These are phyloP conservation scores for Mortierella alpina DNA, from an alignment of 192 early-diverging fungal genomes.

Conservation along the genomic window DNA sequence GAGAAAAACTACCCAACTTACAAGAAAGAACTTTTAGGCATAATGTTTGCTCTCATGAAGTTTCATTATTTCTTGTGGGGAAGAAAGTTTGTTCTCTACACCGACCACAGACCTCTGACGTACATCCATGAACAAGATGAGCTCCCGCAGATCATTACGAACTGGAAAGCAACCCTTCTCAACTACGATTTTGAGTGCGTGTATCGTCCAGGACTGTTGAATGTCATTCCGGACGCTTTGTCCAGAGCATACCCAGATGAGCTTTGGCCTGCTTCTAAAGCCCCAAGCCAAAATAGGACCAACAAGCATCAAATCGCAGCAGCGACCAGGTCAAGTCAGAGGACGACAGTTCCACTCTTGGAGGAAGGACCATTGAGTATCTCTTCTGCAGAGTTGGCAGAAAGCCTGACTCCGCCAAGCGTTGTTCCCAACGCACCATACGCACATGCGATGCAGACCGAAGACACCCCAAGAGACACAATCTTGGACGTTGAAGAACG, in stretches of 20 bases:
- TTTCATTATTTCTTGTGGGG: constrained; percentile 51
- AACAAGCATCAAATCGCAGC: too few species aligned
- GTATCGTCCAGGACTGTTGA: constrained; percentile 29
- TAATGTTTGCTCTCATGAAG: constrained; percentile 19
- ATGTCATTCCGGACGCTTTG: constrained; percentile 43
- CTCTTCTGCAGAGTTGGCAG: too few species aligned
- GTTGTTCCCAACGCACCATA: too few species aligned
- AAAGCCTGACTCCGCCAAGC: too few species aligned
- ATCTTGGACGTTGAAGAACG: too few species aligned
- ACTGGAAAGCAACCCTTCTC: constrained; percentile 41
- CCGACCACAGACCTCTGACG: constrained; percentile 41
- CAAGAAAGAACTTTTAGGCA: constrained; percentile 35
- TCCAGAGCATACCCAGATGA: constrained; percentile 13
- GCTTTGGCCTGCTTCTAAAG: neutral
- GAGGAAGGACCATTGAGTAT: too few species aligned
- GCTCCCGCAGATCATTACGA: constrained; percentile 22
- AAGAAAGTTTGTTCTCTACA: constrained; percentile 30
- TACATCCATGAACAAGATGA: constrained; percentile 39
- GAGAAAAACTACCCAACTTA: constrained; percentile 34
- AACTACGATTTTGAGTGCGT: constrained; percentile 29
- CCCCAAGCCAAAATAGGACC: neutral
- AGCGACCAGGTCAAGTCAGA: too few species aligned
- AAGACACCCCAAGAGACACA: too few species aligned
- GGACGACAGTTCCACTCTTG: too few species aligned
- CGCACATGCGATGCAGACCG: constrained; percentile 19